These are phyloP conservation scores for Phytophthora cryptogea DNA, from an alignment of 352 stramenopile species.

Conservation along the genomic window DNA sequence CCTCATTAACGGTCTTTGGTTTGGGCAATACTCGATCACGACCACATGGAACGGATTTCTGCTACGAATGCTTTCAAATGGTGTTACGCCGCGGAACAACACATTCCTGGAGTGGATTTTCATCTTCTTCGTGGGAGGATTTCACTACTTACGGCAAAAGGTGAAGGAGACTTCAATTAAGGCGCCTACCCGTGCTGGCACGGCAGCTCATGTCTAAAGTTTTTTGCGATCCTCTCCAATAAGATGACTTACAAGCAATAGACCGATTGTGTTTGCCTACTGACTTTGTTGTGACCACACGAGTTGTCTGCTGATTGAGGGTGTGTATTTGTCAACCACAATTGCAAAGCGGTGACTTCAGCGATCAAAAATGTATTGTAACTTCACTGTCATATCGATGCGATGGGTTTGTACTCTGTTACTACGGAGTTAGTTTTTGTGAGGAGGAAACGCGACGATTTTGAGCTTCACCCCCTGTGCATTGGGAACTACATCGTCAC, in stretches of 20 bases:
- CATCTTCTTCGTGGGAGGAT: conserved; percentile 44
- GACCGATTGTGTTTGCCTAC: neutral
- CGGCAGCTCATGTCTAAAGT: conserved; percentile 27
- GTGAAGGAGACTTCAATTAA: conserved; percentile 29
- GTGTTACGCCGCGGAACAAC: conserved; percentile 69
- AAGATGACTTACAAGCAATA: neutral
- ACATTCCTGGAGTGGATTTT: conserved; percentile 59
- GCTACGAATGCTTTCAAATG: conserved; percentile 60
- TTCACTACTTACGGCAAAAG: conserved; percentile 32
- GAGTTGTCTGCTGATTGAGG: neutral
- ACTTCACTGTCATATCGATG: conserved; percentile 1
- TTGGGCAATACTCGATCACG: conserved; percentile 67
- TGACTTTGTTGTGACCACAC: neutral
- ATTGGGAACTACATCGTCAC: conserved; percentile 21
- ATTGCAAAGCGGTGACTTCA: no score
- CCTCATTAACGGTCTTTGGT: conserved; percentile 61
- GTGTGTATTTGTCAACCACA: no score
- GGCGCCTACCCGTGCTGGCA: conserved; percentile 10
- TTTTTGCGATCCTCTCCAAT: no score
- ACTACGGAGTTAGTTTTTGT: conserved; percentile 20
- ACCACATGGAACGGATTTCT: conserved; percentile 57
- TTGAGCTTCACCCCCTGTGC: conserved; percentile 29
- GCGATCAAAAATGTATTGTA: neutral
- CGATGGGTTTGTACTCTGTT: conserved; percentile 20
- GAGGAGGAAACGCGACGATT: conserved; percentile 33